A percentile compares a stretch with the other conserved stretches of the same genome.
phyloP scores from a whole-genome alignment of 2,329 filamentous ascomycete species.

The Aspergillus proliferans region DNA sequence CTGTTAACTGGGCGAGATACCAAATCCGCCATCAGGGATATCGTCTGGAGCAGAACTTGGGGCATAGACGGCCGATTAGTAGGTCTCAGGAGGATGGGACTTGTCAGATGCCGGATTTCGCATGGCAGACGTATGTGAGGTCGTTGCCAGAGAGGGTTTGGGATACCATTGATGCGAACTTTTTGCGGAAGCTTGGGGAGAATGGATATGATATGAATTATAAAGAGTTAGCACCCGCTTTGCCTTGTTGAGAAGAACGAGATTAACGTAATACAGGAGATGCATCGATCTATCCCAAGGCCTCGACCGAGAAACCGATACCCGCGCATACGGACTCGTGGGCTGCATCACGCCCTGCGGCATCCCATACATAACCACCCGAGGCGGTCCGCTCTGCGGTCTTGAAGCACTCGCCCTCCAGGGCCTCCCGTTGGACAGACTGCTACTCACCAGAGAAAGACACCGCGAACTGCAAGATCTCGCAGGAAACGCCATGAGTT shows the following conservation, averaged over 20 bases:
- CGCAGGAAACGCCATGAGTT: constrained; percentile 74
- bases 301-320: constrained; percentile 54
- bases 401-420: constrained; percentile 60
- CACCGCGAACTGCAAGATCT: constrained; percentile 60
- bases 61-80: constrained; percentile 53
- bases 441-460: constrained; percentile 60
- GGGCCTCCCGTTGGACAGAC: constrained; percentile 57
- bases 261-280: constrained; percentile 19
- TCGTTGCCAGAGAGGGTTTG: constrained; percentile 54
- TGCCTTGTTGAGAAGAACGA: background rate
- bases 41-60: constrained; percentile 47
- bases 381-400: constrained; percentile 56
- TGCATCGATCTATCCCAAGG: constrained; percentile 66
- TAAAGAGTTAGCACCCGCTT: constrained; percentile 43
- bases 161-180: constrained; percentile 61
- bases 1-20: constrained; percentile 39
- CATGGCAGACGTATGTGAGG: constrained; percentile 46
- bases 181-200: constrained; percentile 44
- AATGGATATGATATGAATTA: constrained; percentile 51
- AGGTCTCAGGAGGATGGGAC: constrained; percentile 52
- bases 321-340: constrained; percentile 49
- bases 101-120: constrained; percentile 50
- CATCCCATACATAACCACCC: constrained; percentile 54
- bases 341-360: constrained; percentile 65
- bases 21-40: constrained; percentile 54